Percentiles rank a stretch among this genome's conserved stretches.
Evolutionary conservation across 2,329 filamentous ascomycete genomes (phyloP).

Genomic region (Hymenoscyphus linearis): DNA sequence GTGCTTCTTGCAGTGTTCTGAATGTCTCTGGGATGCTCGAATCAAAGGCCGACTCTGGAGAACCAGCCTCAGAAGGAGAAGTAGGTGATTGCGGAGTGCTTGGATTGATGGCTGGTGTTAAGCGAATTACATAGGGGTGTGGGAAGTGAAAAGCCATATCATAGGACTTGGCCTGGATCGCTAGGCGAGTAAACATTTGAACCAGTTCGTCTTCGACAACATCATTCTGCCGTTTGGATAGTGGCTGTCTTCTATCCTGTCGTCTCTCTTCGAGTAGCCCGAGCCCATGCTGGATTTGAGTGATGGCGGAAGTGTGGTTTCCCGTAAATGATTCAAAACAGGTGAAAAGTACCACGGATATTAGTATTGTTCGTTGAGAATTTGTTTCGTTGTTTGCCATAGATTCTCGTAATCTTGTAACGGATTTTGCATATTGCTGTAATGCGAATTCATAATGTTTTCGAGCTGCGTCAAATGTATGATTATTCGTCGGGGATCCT

Average conservation of each 20-base stretch:
- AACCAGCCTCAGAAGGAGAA: slow-evolving; percentile 37
- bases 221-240: slow-evolving; percentile 20
- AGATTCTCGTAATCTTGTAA: slow-evolving; percentile 44
- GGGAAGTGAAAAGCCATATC: slow-evolving; percentile 66
- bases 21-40: slow-evolving; percentile 35
- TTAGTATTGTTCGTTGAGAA: slow-evolving; percentile 51
- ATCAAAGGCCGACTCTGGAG: slow-evolving; percentile 15
- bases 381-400: slow-evolving; percentile 38
- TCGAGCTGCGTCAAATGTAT: slow-evolving; percentile 37
- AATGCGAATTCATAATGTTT: slow-evolving; percentile 56
- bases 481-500: slow-evolving; percentile 23
- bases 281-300: slow-evolving; percentile 55
- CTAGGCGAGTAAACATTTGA: slow-evolving; percentile 58
- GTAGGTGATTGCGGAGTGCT: slow-evolving; percentile 32
- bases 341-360: slow-evolving; percentile 60
- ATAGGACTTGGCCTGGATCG: slow-evolving; percentile 62
- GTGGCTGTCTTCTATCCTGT: slow-evolving; percentile 37
- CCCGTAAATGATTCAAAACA: slow-evolving; percentile 65
- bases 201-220: slow-evolving; percentile 46
- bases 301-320: slow-evolving; percentile 56
- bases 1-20: slow-evolving; percentile 47
- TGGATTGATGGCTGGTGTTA: slow-evolving; percentile 35
- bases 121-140: slow-evolving; percentile 53
- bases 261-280: slow-evolving; percentile 49
- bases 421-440: slow-evolving; percentile 53